Conservation (phyloP, 1,284 basidiomycete species). For the Takashimella koratensis region DNA sequence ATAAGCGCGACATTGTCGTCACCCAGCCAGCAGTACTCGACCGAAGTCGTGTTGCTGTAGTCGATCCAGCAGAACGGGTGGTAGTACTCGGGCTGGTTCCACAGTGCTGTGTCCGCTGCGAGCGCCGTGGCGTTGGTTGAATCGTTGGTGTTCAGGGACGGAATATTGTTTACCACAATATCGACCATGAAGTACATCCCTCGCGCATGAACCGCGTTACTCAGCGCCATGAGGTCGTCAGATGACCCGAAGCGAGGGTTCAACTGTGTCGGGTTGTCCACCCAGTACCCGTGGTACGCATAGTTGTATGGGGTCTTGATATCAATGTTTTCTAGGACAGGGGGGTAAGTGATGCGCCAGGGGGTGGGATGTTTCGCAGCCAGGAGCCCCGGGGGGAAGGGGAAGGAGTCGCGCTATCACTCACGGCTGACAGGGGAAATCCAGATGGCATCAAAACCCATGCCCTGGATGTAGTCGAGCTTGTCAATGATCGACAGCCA, state of each 20-base stretch:
- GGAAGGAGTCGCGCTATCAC: slow-evolving; percentile 1
- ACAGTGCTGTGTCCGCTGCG: slow-evolving; percentile 12
- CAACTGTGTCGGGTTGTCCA: slow-evolving; percentile 59
- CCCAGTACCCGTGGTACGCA: slow-evolving; percentile 50
- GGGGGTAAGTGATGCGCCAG: background rate
- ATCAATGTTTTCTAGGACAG: slow-evolving; percentile 59
- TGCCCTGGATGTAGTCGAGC: slow-evolving; percentile 70
- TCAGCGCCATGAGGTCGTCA: slow-evolving; percentile 64
- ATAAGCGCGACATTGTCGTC: slow-evolving; percentile 64
- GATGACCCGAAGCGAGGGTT: slow-evolving; percentile 66
- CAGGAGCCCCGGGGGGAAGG: background rate
- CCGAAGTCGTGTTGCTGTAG: slow-evolving; percentile 61
- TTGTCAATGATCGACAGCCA: slow-evolving; percentile 70
- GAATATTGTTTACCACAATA: slow-evolving; percentile 71
- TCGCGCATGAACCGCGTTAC: slow-evolving; percentile 61
- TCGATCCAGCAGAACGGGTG: slow-evolving; percentile 64
- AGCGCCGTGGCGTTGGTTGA: background rate
- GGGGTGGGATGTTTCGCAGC: background rate
- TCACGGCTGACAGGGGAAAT: slow-evolving; percentile 43
- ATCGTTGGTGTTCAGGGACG: slow-evolving; percentile 45
- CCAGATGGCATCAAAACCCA: slow-evolving; percentile 69
- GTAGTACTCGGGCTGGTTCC: slow-evolving; percentile 50
- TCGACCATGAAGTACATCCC: slow-evolving; percentile 77
- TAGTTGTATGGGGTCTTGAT: slow-evolving; percentile 59
- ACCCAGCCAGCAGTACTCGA: slow-evolving; percentile 71